These are phyloP conservation scores for Podila verticillata DNA, from an alignment of 192 early-diverging fungal species.

Conservation along the genomic window DNA sequence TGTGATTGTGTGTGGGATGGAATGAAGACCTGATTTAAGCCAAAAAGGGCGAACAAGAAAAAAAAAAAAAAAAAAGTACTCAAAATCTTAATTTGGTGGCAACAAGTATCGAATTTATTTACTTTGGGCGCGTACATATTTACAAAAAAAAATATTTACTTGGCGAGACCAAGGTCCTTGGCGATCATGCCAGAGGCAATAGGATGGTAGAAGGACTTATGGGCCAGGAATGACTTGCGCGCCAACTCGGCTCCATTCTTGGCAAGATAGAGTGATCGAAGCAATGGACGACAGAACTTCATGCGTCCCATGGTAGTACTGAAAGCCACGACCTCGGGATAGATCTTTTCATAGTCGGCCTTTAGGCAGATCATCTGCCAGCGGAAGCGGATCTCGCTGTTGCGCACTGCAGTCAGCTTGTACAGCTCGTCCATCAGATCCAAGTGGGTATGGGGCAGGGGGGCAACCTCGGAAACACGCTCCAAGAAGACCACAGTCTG, in stretches of 20 bases:
- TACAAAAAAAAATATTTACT: constrained; percentile 24
- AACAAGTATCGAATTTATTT: not conserved
- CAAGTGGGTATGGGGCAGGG: constrained; percentile 70
- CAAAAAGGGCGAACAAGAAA: not conserved
- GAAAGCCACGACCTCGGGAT: constrained; percentile 80
- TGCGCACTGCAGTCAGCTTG: constrained; percentile 71
- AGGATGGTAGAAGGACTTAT: constrained; percentile 91
- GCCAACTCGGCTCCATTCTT: constrained; percentile 82
- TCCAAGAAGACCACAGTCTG: constrained; percentile 87
- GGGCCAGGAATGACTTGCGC: constrained; percentile 77
- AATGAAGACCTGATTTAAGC: no score
- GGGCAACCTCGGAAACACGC: constrained; percentile 68
- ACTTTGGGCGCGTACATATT: not conserved
- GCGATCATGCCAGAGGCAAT: constrained; percentile 91
- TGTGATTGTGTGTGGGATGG: no score
- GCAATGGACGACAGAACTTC: constrained; percentile 68
- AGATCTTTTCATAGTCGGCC: constrained; percentile 79
- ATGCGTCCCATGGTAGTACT: constrained; percentile 91
- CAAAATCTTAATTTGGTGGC: not conserved
- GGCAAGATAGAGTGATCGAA: constrained; percentile 67
- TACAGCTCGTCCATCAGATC: constrained; percentile 79
- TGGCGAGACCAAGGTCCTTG: constrained; percentile 69
- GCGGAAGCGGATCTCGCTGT: constrained; percentile 88
- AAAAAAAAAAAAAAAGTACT: not conserved
- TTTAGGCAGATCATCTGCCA: constrained; percentile 89